Evolutionary conservation across 306 rosid genomes (phyloP).

Genomic region (Cyclanthera cordifolia): DNA sequence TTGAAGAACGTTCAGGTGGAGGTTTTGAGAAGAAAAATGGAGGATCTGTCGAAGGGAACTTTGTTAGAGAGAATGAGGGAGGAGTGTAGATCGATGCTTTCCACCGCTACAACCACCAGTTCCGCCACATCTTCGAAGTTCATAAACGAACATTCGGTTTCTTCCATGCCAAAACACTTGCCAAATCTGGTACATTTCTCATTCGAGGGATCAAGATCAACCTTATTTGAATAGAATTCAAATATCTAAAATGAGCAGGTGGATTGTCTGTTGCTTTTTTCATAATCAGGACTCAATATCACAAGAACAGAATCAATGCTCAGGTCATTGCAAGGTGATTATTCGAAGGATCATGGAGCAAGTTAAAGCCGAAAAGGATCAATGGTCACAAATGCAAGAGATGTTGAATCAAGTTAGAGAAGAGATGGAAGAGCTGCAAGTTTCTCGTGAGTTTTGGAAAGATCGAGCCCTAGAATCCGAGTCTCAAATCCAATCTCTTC

Average conservation of each 20-base stretch:
- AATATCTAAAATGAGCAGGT: background rate
- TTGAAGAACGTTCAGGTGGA: conserved; percentile 45
- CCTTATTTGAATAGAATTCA: conserved; percentile 5
- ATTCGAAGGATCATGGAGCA: conserved; percentile 72
- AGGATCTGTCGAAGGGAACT: conserved; percentile 67
- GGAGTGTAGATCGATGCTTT: conserved; percentile 64
- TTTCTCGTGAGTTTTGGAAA: conserved; percentile 87
- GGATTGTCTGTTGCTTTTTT: background rate
- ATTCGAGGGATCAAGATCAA: background rate
- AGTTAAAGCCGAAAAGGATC: conserved; percentile 78
- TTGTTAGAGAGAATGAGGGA: conserved; percentile 75
- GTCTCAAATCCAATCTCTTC: conserved; percentile 42
- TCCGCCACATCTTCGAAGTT: conserved; percentile 48
- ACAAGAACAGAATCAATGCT: conserved; percentile 44
- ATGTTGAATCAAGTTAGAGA: conserved; percentile 76
- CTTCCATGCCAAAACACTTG: conserved; percentile 22
- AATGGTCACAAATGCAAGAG: conserved; percentile 98
- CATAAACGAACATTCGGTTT: conserved; percentile 34
- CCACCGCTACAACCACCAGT: conserved; percentile 36
- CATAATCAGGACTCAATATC: conserved; percentile 31
- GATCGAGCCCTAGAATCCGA: conserved; percentile 48
- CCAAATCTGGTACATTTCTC: conserved; percentile 30
- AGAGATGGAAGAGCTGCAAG: conserved; percentile 83
- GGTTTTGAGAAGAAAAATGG: conserved; percentile 77
- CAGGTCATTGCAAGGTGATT: conserved; percentile 72